Evolutionary conservation across 1,139 yeast genomes (phyloP).

Genomic region (Sugiyamaella novakii): DNA sequence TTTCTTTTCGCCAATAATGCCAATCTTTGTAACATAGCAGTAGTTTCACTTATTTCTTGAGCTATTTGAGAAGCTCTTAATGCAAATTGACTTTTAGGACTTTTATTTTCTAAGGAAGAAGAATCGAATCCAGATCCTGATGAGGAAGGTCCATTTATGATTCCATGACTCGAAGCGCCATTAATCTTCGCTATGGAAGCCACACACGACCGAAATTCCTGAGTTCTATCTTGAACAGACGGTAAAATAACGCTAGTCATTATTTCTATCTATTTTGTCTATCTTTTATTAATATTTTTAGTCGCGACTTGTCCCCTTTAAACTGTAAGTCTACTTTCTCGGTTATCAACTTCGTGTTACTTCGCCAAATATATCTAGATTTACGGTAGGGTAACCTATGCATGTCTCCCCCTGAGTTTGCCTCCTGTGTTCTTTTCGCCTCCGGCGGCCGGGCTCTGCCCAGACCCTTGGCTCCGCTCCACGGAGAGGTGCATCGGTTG

Average conservation of each 20-base stretch:
- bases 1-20: constrained; percentile 84
- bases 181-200: constrained; percentile 63
- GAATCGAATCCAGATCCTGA: too few species aligned
- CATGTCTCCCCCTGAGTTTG: neutral
- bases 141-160: constrained; percentile 16
- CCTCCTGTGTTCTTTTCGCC: neutral
- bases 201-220: constrained; percentile 86
- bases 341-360: neutral
- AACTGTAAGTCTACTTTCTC: too few species aligned
- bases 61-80: constrained; percentile 82
- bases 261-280: neutral
- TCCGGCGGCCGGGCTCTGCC: neutral
- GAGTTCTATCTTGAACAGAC: constrained; percentile 72
- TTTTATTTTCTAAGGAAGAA: constrained; percentile 32
- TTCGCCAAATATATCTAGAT: neutral
- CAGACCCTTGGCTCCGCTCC: too few species aligned
- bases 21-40: constrained; percentile 75
- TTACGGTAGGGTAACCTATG: neutral
- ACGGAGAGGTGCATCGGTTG: too few species aligned
- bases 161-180: constrained; percentile 41
- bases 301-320: too few species aligned
- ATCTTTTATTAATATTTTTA: too few species aligned
- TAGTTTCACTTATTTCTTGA: constrained; percentile 85
- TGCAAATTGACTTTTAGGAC: constrained; percentile 63
- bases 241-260: constrained; percentile 13